Percentiles rank a stretch among this genome's conserved stretches.
Conservation (phyloP, 2,329 filamentous ascomycete genomes). For the Xylaria sp. region DNA sequence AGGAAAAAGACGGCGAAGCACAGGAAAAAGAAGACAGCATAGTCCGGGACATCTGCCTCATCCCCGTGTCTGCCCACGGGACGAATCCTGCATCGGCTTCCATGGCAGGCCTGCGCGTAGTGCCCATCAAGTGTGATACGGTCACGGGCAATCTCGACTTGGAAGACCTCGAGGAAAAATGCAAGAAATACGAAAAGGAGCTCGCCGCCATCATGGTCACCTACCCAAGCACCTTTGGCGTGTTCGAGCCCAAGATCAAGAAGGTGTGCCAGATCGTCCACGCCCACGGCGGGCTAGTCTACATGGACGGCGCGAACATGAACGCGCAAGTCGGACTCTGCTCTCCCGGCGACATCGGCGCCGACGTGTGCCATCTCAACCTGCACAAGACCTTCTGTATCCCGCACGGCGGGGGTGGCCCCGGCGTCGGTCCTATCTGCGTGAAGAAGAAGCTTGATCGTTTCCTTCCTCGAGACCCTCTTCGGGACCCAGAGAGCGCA, state of each 20-base stretch:
- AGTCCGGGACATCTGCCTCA: slow-evolving; percentile 88
- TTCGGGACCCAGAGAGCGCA: slow-evolving; percentile 12
- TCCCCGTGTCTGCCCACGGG: slow-evolving; percentile 92
- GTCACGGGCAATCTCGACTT: slow-evolving; percentile 89
- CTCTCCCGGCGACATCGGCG: slow-evolving; percentile 92
- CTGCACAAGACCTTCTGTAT: slow-evolving; percentile 99
- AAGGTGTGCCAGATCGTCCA: slow-evolving; percentile 85
- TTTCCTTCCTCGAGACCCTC: slow-evolving; percentile 68
- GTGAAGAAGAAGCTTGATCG: slow-evolving; percentile 79
- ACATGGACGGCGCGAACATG: slow-evolving; percentile 99
- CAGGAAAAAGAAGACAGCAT: slow-evolving; percentile 58
- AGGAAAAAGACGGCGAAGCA: no score
- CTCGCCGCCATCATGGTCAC: slow-evolving; percentile 96
- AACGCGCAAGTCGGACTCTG: slow-evolving; percentile 96
- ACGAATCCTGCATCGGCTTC: slow-evolving; percentile 95
- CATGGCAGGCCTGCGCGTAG: slow-evolving; percentile 94
- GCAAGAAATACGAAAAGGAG: slow-evolving; percentile 81
- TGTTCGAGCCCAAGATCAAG: slow-evolving; percentile 90
- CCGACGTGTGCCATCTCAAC: slow-evolving; percentile 96
- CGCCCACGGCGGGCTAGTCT: slow-evolving; percentile 86
- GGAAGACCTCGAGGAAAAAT: slow-evolving; percentile 82
- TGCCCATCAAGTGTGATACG: slow-evolving; percentile 86
- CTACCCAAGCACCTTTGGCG: slow-evolving; percentile 92
- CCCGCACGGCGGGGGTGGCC: slow-evolving; percentile 91
- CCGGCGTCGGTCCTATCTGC: slow-evolving; percentile 91